Base-by-base conservation (phyloP, 495 filamentous ascomycete genomes). In the Pyrenula aspistea region DNA sequence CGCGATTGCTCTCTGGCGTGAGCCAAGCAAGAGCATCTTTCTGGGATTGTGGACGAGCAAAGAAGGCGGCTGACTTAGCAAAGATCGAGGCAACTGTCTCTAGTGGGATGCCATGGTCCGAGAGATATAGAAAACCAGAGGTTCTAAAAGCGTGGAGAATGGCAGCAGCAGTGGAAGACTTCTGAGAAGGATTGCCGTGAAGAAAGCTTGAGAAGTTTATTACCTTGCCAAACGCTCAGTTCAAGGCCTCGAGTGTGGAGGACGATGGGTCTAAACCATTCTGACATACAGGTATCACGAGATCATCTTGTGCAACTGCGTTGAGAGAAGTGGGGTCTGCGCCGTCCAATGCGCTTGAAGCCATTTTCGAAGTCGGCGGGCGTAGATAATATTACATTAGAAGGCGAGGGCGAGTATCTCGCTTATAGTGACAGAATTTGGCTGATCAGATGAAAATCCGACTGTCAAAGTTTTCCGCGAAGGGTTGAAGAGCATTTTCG, bases 71-170 rank as follows among this genome's bases (percentile, higher is more conserved):
- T 1, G 89, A 94, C 23, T 82, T 78, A 47, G 70, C 62, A 67
- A 96, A 96, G 55, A 88, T 81, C 22, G 68, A 65, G 31, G 73
- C 64, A 12, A 87, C 64, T n/a, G 77, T 75, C 15, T 77, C 70
- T 11, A 79, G 67, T 0, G 85, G 75, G 56, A 97, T 87, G 19
- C 74, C 72, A 63, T 89, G 85, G 64, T 91, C 83, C 54, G 82
- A 87, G 49, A 97, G 81, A 69, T 96, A 97, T 64, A 96, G 79
- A 70, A 96, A 97, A 25, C 92, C 92, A 2, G 89, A 88, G 10
- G 77, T 83, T 56, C 87, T 85, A 72, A 97, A 95, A 20, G 88
- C 91, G 22, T 80, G 62, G 22, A 91, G 81, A 58, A 96, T 82
- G 42, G 84, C 77, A 24, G 80, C 65, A 1, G 90, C 91, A 3